Evolutionary conservation across 768 basidiomycete species (phyloP).

Genomic region (Tremella mesenterica): DNA sequence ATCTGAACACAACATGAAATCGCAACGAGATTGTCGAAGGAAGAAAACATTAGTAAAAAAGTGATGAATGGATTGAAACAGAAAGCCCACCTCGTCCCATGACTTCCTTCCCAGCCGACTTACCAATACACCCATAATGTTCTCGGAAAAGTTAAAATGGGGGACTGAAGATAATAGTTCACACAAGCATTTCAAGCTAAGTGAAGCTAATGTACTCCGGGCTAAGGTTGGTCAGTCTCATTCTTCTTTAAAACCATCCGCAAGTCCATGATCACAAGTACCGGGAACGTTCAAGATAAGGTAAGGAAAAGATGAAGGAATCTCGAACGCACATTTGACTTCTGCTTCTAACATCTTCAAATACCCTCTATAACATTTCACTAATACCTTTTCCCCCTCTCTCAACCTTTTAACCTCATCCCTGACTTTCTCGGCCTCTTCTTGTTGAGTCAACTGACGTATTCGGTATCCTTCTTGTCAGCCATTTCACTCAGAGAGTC

Average conservation of each 20-base stretch:
- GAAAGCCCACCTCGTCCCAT: conserved; percentile 69
- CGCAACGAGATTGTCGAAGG: background rate
- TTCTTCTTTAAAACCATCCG: background rate
- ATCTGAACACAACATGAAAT: background rate
- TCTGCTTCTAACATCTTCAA: conserved; percentile 75
- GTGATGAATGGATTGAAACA: background rate
- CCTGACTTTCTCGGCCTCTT: conserved; percentile 85
- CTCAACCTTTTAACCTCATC: conserved; percentile 82
- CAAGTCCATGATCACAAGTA: background rate
- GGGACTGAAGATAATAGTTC: conserved; percentile 70
- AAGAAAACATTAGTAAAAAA: background rate
- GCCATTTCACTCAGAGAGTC: background rate
- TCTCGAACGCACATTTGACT: conserved; percentile 72
- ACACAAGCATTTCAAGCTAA: conserved; percentile 77
- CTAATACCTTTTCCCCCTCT: conserved; percentile 92
- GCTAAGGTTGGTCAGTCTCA: conserved; percentile 16
- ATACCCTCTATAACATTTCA: conserved; percentile 78
- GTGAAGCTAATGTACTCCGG: conserved; percentile 48
- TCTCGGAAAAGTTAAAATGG: conserved; percentile 93
- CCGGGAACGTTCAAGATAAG: background rate
- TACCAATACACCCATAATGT: conserved; percentile 81
- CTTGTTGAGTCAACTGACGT: conserved; percentile 76
- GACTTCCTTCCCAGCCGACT: conserved; percentile 70
- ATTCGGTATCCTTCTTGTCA: conserved; percentile 64
- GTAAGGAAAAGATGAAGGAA: too few relatives aligned